Evolutionary conservation across 345 rosid genomes (phyloP).

Genomic region (Ceriops tagal): DNA sequence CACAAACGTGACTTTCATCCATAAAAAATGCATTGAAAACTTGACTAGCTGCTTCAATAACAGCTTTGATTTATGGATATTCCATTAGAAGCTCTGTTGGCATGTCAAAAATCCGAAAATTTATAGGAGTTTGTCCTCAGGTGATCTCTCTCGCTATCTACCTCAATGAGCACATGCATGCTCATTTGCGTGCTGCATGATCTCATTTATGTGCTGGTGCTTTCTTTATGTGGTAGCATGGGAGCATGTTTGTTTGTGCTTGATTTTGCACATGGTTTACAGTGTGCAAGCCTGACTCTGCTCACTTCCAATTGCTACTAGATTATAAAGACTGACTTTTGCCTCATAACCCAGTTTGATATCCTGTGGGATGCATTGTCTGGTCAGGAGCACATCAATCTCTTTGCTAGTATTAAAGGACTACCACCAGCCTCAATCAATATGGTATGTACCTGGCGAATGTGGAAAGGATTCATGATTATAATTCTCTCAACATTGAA

Average conservation of each 20-base stretch:
- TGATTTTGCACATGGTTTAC: not conserved
- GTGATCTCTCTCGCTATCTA: slow-evolving; percentile 29
- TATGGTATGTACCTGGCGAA: slow-evolving; percentile 40
- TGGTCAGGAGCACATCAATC: slow-evolving; percentile 79
- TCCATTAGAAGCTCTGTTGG: slow-evolving; percentile 75
- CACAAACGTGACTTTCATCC: not conserved
- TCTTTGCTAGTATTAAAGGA: slow-evolving; percentile 81
- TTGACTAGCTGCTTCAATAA: slow-evolving; percentile 10
- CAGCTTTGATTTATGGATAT: slow-evolving; percentile 74
- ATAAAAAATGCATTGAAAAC: not conserved
- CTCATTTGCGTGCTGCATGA: not conserved
- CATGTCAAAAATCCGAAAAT: slow-evolving; percentile 73
- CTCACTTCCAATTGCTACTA: not conserved
- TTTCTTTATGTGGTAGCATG: not conserved
- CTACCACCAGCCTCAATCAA: slow-evolving; percentile 55
- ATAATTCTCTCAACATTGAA: slow-evolving; percentile 6
- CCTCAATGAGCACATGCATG: not conserved
- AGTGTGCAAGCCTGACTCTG: not conserved
- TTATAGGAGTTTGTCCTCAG: slow-evolving; percentile 96
- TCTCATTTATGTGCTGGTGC: no score
- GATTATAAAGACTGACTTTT: slow-evolving; percentile 14
- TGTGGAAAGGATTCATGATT: not conserved
- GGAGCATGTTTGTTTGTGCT: not conserved
- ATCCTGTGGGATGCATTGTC: slow-evolving; percentile 88
- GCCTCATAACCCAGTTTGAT: slow-evolving; percentile 53